Percentiles rank a stretch among this genome's conserved stretches.
Evolutionary conservation across 495 filamentous ascomycete genomes (phyloP).

Genomic region (Chaetomium fimeti): DNA sequence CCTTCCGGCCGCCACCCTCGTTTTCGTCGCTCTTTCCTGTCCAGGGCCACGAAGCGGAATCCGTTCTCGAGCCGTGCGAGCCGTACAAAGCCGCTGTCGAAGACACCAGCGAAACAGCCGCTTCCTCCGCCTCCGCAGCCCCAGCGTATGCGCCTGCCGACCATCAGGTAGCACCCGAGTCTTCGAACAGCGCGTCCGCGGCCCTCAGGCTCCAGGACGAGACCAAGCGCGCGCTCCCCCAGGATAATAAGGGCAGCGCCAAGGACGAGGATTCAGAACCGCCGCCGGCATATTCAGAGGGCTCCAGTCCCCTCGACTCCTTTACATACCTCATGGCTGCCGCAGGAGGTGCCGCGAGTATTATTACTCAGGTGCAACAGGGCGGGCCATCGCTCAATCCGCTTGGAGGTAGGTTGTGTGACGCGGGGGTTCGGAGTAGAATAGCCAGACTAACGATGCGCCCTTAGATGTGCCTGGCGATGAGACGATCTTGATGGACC

Average conservation of each 20-base stretch:
- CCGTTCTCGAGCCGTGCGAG: slow-evolving; percentile 40
- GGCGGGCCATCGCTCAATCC: slow-evolving; percentile 84
- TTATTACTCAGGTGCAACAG: slow-evolving; percentile 98
- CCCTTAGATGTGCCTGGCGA: slow-evolving; percentile 76
- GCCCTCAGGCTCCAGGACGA: slow-evolving; percentile 53
- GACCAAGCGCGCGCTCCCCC: slow-evolving; percentile 78
- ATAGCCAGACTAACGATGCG: slow-evolving; percentile 16
- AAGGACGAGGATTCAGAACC: slow-evolving; percentile 83
- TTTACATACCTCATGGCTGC: slow-evolving; percentile 98
- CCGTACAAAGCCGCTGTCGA: slow-evolving; percentile 44
- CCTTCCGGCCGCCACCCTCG: slow-evolving; percentile 46
- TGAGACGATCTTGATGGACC: slow-evolving; percentile 92
- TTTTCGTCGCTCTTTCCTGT: slow-evolving; percentile 52
- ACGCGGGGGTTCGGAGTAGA: not conserved
- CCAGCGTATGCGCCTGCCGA: slow-evolving; percentile 56
- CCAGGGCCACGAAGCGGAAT: slow-evolving; percentile 36
- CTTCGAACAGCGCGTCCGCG: slow-evolving; percentile 36
- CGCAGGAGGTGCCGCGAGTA: slow-evolving; percentile 93
- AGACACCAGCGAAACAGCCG: slow-evolving; percentile 22
- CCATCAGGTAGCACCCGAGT: slow-evolving; percentile 42
- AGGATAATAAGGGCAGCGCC: slow-evolving; percentile 65
- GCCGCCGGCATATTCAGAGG: slow-evolving; percentile 94
- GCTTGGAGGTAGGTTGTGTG: slow-evolving; percentile 64
- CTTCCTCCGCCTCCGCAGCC: slow-evolving; percentile 46
- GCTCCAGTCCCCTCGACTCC: slow-evolving; percentile 82